Percentiles rank a stretch among this genome's conserved stretches.
Evolutionary conservation across 352 stramenopile species (phyloP).

Genomic region (Globisporangium cystogenes): DNA sequence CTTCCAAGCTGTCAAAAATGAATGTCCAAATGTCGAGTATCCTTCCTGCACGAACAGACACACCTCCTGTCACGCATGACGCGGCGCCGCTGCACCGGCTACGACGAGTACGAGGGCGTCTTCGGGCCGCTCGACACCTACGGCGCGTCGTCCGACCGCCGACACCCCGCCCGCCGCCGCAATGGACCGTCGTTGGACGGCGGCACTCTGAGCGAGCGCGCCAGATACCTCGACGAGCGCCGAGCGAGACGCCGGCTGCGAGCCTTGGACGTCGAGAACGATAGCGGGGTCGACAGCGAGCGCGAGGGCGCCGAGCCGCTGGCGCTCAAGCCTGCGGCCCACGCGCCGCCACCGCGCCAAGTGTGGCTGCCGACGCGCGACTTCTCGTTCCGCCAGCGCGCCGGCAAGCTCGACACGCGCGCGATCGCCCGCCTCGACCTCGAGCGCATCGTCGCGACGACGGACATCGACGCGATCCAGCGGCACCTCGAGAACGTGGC

Average conservation of each 20-base stretch:
- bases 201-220: neutral
- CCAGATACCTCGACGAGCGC: constrained; percentile 19
- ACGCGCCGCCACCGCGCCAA: constrained; percentile 20
- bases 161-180: neutral
- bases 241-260: constrained; percentile 16
- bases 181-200: neutral
- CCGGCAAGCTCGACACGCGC: constrained; percentile 69
- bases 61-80: constrained; percentile 6
- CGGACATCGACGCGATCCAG: constrained; percentile 73
- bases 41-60: too few relatives aligned
- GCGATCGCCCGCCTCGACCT: constrained; percentile 67
- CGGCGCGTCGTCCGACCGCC: neutral
- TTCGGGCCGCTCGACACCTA: constrained; percentile 38
- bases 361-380: constrained; percentile 68
- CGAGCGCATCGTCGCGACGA: constrained; percentile 64
- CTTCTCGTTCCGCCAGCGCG: constrained; percentile 70
- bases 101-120: constrained; percentile 64
- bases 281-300: constrained; percentile 11
- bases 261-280: constrained; percentile 6
- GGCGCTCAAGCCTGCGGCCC: neutral
- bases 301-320: neutral
- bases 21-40: too few relatives aligned
- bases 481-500: constrained; percentile 73
- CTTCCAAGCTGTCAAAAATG: too few relatives aligned
- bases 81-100: constrained; percentile 24